Percentiles rank a stretch among this genome's conserved stretches.
These are phyloP conservation scores for Emiliania huxleyi DNA, from an alignment of 78 protist species.

Conservation along the genomic window DNA sequence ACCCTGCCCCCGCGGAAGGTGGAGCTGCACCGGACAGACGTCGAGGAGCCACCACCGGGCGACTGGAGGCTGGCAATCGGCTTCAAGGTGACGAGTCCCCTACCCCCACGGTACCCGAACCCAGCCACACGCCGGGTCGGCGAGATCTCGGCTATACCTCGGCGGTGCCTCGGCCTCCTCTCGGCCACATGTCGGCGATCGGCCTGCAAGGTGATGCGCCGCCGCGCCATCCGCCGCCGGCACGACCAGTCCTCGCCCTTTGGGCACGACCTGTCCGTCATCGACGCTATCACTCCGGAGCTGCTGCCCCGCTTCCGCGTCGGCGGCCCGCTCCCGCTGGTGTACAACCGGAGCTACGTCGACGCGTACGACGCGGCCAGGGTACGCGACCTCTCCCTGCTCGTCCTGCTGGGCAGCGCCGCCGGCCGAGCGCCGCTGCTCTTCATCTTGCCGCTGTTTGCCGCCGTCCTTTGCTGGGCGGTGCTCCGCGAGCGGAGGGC, in stretches of 20 bases:
- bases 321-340: neutral
- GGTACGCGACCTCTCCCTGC: neutral
- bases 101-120: no score
- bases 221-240: neutral
- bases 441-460: neutral
- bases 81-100: no score
- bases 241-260: neutral
- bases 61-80: neutral
- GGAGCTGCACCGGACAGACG: neutral
- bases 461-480: neutral
- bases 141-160: no score
- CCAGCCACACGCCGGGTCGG: no score
- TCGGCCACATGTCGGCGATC: no score
- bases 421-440: neutral
- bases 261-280: neutral
- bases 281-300: neutral
- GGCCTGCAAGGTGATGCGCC: neutral
- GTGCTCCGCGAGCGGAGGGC: no score
- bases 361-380: neutral
- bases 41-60: neutral
- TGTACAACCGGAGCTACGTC: neutral
- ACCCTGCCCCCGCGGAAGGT: no score
- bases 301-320: neutral
- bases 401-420: neutral
- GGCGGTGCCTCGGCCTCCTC: no score